Evolutionary conservation across 2,329 filamentous ascomycete species (phyloP), one percentile per base, ranked within the genome.

Genomic region (Pseudogymnoascus sp.): DNA sequence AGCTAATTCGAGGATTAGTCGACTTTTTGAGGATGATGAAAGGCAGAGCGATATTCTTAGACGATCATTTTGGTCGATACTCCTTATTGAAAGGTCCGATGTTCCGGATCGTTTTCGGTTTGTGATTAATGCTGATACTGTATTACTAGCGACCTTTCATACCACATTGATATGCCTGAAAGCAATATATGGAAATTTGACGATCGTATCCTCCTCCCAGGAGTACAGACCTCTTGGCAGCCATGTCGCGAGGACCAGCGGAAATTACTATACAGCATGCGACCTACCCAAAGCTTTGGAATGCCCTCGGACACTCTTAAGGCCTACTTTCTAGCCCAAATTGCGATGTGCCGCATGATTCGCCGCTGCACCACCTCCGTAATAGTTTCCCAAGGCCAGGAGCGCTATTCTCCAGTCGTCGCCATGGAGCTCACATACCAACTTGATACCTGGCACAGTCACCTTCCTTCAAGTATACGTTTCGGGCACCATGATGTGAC

Each of bases 391-490:
- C 61, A 67, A 5, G 65, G 66, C 34, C 34, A 66, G 43, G 62
- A 69, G 36, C 61, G 56, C n/a, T 72, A 73, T 46, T 69, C 72
- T 3, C 71, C 72, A 4, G 63, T 68, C 23, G 66, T 74, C 34
- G 72, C 72, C 2, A 61, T 64, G 9, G 74, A 76, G 62, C 69
- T 76, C 4, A 69, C 71, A 36, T 66, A 70, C 25, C 74, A 76
- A 62, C 68, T 76, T 3, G 69, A 75, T 7, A 70, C 71, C 60
- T 76, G 74, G 74, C 70, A 73, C 60, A 66, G 71, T 11, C 68
- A 71, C 38, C 67, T 75, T 1, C 74, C 74, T 2, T 63, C 64
- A 5, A 64, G 65, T 7, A 66, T 75, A 14, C 70, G 70, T 25
- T 75, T 75, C 46, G 49, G 66, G 40, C 66, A 63, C 42, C 16